Evolutionary conservation across 2,329 filamentous ascomycete species (phyloP).

Genomic region (Metarhizium brunneum): DNA sequence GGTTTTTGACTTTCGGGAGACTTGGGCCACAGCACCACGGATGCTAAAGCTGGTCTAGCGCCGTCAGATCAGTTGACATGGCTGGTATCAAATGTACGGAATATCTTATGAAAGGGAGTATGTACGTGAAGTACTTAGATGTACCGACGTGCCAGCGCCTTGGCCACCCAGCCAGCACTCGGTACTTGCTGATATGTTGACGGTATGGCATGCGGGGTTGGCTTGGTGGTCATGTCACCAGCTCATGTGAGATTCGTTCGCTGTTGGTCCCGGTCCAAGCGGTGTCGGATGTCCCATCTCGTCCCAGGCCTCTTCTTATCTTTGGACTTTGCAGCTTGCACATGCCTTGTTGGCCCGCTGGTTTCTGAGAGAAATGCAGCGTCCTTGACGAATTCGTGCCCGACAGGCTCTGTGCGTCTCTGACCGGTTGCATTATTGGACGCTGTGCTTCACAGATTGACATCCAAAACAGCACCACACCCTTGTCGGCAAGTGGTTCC

Average conservation of each 20-base stretch:
- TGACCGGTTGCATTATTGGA: background rate
- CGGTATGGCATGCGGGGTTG: background rate
- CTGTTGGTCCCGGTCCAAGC: background rate
- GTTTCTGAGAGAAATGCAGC: background rate
- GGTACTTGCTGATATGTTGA: too few species aligned
- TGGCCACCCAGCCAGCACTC: too few species aligned
- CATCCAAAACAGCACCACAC: background rate
- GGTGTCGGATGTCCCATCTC: background rate
- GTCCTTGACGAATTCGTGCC: background rate
- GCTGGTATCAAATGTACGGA: too few species aligned
- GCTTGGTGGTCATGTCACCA: background rate
- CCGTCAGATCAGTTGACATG: too few species aligned
- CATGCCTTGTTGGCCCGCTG: background rate
- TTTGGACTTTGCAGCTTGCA: background rate
- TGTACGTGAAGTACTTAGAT: too few species aligned
- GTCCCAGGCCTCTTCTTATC: background rate
- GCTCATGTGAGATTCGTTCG: background rate
- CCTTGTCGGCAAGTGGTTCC: background rate
- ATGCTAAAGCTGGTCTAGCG: too few species aligned
- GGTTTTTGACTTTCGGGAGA: too few species aligned
- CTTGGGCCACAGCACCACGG: too few species aligned
- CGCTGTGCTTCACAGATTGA: background rate
- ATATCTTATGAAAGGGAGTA: too few species aligned
- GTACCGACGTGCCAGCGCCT: too few species aligned
- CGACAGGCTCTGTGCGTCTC: background rate